Conservation (phyloP, 331 rosid species). For the Prunus yedoensis region DNA sequence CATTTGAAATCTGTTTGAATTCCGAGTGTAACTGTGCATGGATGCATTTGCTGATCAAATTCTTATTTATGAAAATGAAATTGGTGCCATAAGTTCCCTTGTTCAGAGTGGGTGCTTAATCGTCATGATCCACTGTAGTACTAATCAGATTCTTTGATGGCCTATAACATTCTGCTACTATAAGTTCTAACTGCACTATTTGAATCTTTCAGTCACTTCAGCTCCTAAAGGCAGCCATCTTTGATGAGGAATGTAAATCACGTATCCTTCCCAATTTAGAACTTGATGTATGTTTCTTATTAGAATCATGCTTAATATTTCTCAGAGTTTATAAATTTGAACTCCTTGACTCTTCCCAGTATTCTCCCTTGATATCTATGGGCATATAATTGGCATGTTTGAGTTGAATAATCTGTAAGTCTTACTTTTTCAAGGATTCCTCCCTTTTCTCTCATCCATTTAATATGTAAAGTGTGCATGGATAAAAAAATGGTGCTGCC, state of each 20-base stretch:
- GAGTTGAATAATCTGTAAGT: slow-evolving; percentile 96
- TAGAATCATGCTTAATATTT: slow-evolving; percentile 22
- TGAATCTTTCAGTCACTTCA: slow-evolving; percentile 77
- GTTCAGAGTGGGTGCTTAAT: no score
- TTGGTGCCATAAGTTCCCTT: not conserved
- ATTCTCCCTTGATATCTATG: slow-evolving; percentile 89
- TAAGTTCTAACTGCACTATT: slow-evolving; percentile 22
- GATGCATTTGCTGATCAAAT: not conserved
- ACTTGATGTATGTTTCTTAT: slow-evolving; percentile 25
- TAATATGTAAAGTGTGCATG: slow-evolving; percentile 17
- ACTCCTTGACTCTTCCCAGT: slow-evolving; percentile 65
- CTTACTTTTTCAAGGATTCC: slow-evolving; percentile 5
- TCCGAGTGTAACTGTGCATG: not conserved
- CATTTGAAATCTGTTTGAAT: not conserved
- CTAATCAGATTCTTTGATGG: not conserved
- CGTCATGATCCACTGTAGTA: not conserved
- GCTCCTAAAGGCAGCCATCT: slow-evolving; percentile 74
- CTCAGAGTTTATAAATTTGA: slow-evolving; percentile 9
- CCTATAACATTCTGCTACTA: slow-evolving; percentile 8
- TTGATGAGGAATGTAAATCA: slow-evolving; percentile 76
- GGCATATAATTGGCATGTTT: slow-evolving; percentile 94
- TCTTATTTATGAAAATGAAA: not conserved
- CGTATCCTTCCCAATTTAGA: slow-evolving; percentile 66
- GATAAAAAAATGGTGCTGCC: slow-evolving; percentile 8
- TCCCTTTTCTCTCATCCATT: slow-evolving; percentile 21